Evolutionary conservation across 139 green algal genomes (phyloP).

Genomic region (Diplosphaera chodatii): DNA sequence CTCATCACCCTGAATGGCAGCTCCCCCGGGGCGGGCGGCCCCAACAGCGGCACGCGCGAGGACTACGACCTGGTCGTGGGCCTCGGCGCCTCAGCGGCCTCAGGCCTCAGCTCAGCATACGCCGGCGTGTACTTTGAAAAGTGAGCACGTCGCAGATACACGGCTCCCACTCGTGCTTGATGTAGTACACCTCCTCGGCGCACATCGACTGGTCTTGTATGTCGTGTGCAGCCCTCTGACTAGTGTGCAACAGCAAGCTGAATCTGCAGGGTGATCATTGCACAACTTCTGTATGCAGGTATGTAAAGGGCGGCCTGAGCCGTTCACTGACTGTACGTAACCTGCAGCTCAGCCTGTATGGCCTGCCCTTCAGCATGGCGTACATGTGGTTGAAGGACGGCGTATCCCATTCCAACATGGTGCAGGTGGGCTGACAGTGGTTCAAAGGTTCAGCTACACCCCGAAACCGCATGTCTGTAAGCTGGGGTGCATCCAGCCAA

Average conservation of each 20-base stretch:
- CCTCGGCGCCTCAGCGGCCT: constrained; percentile 38
- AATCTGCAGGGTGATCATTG: no score
- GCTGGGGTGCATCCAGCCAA: no score
- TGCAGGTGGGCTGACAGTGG: no score
- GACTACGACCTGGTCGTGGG: constrained; percentile 21
- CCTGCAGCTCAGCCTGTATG: constrained; percentile 45
- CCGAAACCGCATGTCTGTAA: no score
- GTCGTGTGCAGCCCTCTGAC: no score
- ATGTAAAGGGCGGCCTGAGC: constrained; percentile 44
- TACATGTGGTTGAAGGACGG: constrained; percentile 36
- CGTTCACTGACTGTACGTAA: constrained; percentile 45
- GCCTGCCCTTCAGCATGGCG: constrained; percentile 31
- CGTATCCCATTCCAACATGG: no score
- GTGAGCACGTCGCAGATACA: no score
- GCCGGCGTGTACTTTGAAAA: constrained; percentile 55
- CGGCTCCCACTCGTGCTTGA: no score
- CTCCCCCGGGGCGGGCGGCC: not conserved
- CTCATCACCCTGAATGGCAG: constrained; percentile 45
- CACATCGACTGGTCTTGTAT: no score
- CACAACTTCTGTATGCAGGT: constrained; percentile 10
- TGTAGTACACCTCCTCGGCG: no score
- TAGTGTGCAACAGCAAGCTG: no score
- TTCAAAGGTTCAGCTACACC: no score
- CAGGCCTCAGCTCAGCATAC: constrained; percentile 47
- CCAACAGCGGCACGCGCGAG: not conserved